Conservation (phyloP, 2,329 filamentous ascomycete species). For the Cadophora malorum region DNA sequence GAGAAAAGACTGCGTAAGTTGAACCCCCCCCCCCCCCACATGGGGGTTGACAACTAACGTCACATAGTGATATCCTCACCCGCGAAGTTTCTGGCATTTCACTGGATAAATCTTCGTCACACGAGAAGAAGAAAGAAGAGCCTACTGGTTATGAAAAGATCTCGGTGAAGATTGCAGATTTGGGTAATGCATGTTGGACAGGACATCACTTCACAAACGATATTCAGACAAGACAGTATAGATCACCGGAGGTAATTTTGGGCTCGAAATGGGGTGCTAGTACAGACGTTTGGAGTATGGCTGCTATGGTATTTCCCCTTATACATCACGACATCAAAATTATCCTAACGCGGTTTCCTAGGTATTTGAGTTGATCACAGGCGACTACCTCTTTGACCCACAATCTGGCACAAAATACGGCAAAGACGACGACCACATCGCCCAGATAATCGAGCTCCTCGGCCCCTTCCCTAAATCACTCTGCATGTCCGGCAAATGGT, state of each 20-base stretch:
- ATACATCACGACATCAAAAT: too few relatives aligned
- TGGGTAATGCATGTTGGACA: constrained; percentile 98
- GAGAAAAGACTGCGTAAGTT: constrained; percentile 93
- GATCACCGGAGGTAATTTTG: constrained; percentile 95
- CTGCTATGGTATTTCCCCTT: constrained; percentile 85
- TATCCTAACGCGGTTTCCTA: constrained; percentile 50
- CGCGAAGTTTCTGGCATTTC: constrained; percentile 95
- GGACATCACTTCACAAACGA: constrained; percentile 99
- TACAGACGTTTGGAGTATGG: constrained; percentile 99
- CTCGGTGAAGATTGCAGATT: constrained; percentile 97
- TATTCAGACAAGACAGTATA: constrained; percentile 96
- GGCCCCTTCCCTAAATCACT: constrained; percentile 92
- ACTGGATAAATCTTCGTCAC: constrained; percentile 72
- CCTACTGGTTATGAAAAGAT: constrained; percentile 63
- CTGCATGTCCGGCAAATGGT: constrained; percentile 94
- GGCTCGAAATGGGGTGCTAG: constrained; percentile 99
- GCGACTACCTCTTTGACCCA: constrained; percentile 97
- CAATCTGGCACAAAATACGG: constrained; percentile 99
- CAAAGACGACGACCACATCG: constrained; percentile 99
- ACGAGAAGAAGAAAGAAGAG: constrained; percentile 63
- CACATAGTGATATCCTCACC: constrained; percentile 78
- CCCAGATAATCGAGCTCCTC: constrained; percentile 96
- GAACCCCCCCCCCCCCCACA: neutral
- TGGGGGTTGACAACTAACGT: constrained; percentile 24
- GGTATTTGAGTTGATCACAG: constrained; percentile 97